phyloP scores from a whole-genome alignment of 768 basidiomycete genomes.

The Pleurotus sapidus region DNA sequence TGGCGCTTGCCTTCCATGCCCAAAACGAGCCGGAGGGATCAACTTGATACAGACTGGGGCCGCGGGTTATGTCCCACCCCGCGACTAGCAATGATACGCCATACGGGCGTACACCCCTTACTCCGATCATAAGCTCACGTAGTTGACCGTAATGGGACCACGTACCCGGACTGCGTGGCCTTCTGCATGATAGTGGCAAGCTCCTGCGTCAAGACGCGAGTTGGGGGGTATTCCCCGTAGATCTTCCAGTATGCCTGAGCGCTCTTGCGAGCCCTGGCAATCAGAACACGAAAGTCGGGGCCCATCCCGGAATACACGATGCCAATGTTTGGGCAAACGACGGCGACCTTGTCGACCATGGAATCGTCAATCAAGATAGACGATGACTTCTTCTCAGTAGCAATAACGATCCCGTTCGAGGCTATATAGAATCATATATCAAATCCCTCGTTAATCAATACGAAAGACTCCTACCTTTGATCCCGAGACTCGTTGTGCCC shows the following conservation, averaged over 20 bases:
- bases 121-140: slow-evolving; percentile 25
- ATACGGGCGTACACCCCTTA: slow-evolving; percentile 96
- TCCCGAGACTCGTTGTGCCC: slow-evolving; percentile 95
- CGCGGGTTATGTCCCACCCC: slow-evolving; percentile 94
- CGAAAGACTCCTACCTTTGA: slow-evolving; percentile 71
- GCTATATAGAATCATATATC: slow-evolving; percentile 44
- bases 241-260: slow-evolving; percentile 99
- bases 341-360: slow-evolving; percentile 95
- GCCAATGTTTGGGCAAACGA: slow-evolving; percentile 98
- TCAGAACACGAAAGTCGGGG: slow-evolving; percentile 94
- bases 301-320: slow-evolving; percentile 99
- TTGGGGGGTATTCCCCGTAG: slow-evolving; percentile 97
- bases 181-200: slow-evolving; percentile 98
- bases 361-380: slow-evolving; percentile 98
- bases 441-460: not conserved
- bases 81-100: slow-evolving; percentile 97
- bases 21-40: slow-evolving; percentile 99
- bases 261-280: slow-evolving; percentile 93
- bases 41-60: slow-evolving; percentile 96
- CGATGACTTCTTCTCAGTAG: slow-evolving; percentile 98
- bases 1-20: slow-evolving; percentile 99
- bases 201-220: slow-evolving; percentile 93
- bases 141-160: slow-evolving; percentile 15
- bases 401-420: slow-evolving; percentile 98
- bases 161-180: slow-evolving; percentile 97